Evolutionary conservation across 1,139 yeast genomes (phyloP), one percentile per base, ranked within the genome.

Genomic region (Eremothecium gossypii): DNA sequence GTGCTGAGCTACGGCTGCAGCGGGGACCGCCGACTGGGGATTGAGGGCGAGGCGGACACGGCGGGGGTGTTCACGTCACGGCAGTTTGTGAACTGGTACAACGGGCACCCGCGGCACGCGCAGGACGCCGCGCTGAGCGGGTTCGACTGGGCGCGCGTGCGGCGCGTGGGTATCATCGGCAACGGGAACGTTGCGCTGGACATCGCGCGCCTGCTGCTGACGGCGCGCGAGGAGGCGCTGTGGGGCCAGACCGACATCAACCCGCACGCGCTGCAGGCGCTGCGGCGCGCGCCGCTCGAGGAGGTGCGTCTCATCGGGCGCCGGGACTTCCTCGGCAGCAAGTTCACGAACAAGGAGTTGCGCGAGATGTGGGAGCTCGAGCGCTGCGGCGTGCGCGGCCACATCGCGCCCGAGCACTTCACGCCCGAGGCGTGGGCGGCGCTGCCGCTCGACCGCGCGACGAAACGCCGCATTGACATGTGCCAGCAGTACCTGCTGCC

Each of bases 141-240:
- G 57, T 39, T 62, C 69, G 37, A 65, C 67, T 91, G 52, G 76
- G 38, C 73, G 8, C 65, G 72, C 33, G 78, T 81, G 1, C 73
- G 74, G 46, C 69, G 73, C 37, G 95, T 87, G 1, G 77, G 83
- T 1, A 79, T 91, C 36, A 73, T 91, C n/a, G 99, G 99, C 3
- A 89, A 89, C 60, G 99, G 99, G 34, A 91, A 91, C 57, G 99
- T 91, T n/a, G 96, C 98, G 0, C 65, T 91, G 46, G 99, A 91
- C 60, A 79, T 91, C 7, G 89, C 96, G 1, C 67, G 99, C 42
- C 69, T 91, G 2, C 66, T 91, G 31, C 63, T 89, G 44, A 77
- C 80, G 9, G 76, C 78, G 27, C 69, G 71, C 2, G 61, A 69
- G 0, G 64, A 65, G 4, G 75, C 79, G 46, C 41, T 55, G 2